Base-by-base conservation (phyloP, 2,329 filamentous ascomycete genomes). In the Pestalotiopsis sp. region DNA sequence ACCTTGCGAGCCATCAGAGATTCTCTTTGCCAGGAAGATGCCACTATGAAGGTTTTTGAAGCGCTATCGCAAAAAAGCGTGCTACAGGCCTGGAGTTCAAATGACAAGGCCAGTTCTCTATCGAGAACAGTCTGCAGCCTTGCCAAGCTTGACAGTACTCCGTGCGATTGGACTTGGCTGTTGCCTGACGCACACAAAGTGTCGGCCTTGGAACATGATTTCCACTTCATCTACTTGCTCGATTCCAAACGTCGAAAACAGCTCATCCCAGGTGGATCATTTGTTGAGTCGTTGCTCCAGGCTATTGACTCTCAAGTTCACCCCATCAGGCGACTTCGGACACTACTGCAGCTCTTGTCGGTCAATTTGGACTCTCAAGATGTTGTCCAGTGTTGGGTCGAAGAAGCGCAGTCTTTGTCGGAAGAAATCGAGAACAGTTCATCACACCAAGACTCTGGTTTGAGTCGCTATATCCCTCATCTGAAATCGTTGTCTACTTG, bases 1-100 rank as follows among this genome's bases (percentile, higher is more conserved):
- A 85, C 88, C 1, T 82, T 92, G 6, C 81, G 84, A 63, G 84
- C 86, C 17, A 86, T 93, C n/a, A 86, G 91, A 67, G 84, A 86
- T 17, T 85, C 85, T 65, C 83, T 91, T 72, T 82, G 92, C 4
- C 84, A 87, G 30, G 84, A 87, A 52, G 88, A 88, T 2, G 81
- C 85, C 1, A 78, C 92, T 30, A 76, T 81, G n/a, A 76, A 79
- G 1, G 83, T 92, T n/a, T 84, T 85, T 0, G 72, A 80, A 4
- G 77, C 79, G 2, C 81, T 91, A 5, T 76, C 82, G 1, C 83
- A 77, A 1, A 79, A 82, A 60, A 82, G 91, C 0, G 80, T 90
- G 0, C 75, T 76, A 1, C 74, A 81, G 4, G 84, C 87, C 1
- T 92, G 90, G 86, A 77, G 78, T n/a, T 75, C 79, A 10, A 82